Conservation (phyloP, 306 rosid species). For the Coriaria nepalensis region DNA sequence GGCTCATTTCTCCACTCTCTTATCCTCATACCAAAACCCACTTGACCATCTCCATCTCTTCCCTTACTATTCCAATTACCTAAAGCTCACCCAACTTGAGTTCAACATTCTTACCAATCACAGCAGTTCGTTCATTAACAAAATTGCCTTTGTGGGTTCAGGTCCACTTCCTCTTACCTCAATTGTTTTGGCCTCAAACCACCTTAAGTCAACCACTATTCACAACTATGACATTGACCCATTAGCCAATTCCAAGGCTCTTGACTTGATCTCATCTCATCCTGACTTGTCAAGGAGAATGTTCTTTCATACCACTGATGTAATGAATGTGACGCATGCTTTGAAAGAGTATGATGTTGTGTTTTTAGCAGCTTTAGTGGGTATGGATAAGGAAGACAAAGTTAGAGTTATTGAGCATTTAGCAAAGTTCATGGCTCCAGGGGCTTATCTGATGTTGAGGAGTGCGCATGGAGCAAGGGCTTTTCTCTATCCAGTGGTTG, state of each 20-base stretch:
- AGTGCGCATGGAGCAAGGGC: conserved; percentile 89
- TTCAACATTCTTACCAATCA: conserved; percentile 45
- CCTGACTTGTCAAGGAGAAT: conserved; percentile 53
- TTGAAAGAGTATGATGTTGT: conserved; percentile 54
- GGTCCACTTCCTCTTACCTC: conserved; percentile 90
- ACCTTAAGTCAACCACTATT: conserved; percentile 40
- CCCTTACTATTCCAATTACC: conserved; percentile 70
- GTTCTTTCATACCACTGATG: conserved; percentile 51
- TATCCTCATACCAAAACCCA: conserved; percentile 35
- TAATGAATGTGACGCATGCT: conserved; percentile 35
- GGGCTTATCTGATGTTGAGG: conserved; percentile 61
- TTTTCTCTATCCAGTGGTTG: conserved; percentile 77
- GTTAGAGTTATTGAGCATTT: conserved; percentile 39
- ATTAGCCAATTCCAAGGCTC: conserved; percentile 51
- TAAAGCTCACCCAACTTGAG: conserved; percentile 67
- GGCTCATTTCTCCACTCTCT: conserved; percentile 37
- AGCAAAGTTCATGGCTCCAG: conserved; percentile 50
- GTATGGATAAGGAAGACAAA: conserved; percentile 62
- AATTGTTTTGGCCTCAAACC: conserved; percentile 56
- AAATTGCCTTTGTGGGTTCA: conserved; percentile 72
- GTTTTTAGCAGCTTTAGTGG: conserved; percentile 80
- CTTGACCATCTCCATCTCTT: conserved; percentile 44
- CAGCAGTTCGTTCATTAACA: conserved; percentile 16
- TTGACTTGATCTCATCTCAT: conserved; percentile 30
- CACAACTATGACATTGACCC: conserved; percentile 70